Evolutionary conservation across 768 basidiomycete genomes (phyloP).

Genomic region (Phlebiopsis flavidoalba): DNA sequence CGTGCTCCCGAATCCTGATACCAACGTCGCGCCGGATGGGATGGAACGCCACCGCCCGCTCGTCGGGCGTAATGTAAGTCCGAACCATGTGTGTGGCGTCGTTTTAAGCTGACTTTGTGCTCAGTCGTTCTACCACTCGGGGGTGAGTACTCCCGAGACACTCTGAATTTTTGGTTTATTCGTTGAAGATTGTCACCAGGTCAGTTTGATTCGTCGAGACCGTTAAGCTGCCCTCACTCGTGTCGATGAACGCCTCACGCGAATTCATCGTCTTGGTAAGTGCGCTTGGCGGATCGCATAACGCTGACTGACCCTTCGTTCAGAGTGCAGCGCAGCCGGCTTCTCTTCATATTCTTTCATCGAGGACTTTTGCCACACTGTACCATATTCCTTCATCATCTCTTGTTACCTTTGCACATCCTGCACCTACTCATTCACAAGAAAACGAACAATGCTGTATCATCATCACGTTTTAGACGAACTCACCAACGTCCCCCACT

Average conservation of each 20-base stretch:
- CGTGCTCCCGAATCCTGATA: conserved; percentile 32
- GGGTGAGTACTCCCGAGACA: too few species aligned
- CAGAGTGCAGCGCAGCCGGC: conserved; percentile 57
- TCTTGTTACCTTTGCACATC: conserved; percentile 39
- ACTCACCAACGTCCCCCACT: neutral
- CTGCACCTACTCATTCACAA: conserved; percentile 14
- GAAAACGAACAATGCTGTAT: conserved; percentile 27
- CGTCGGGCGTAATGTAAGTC: conserved; percentile 32
- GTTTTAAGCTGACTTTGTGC: neutral
- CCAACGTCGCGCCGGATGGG: conserved; percentile 21
- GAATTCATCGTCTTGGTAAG: conserved; percentile 57
- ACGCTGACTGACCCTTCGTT: neutral
- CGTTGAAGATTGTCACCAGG: conserved; percentile 42
- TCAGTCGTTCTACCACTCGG: conserved; percentile 16
- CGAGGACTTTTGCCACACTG: conserved; percentile 46
- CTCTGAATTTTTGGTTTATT: conserved; percentile 37
- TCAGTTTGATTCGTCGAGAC: conserved; percentile 52
- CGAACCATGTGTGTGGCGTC: neutral
- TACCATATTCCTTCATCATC: conserved; percentile 43
- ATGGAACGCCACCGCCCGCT: conserved; percentile 28
- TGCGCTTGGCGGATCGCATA: conserved; percentile 3
- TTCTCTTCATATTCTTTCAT: conserved; percentile 51
- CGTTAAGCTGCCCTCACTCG: conserved; percentile 35
- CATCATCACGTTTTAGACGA: conserved; percentile 29
- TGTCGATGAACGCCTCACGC: conserved; percentile 40